Evolutionary conservation across 441 rosid species (phyloP).

Genomic region (Adansonia grandidieri): DNA sequence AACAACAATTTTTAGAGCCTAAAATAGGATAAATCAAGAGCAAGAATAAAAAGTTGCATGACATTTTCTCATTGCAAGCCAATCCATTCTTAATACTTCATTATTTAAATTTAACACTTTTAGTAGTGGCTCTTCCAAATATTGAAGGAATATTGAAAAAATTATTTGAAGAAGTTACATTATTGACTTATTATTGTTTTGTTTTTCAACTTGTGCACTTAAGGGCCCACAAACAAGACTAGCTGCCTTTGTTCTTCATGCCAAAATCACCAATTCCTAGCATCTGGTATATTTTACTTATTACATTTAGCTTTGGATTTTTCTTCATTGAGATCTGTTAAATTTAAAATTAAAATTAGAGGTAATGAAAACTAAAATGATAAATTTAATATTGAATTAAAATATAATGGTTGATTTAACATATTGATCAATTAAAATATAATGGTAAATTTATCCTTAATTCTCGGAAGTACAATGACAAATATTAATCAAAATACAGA

Average conservation of each 20-base stretch:
- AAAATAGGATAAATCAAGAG: conserved; percentile 20
- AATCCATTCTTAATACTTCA: not conserved
- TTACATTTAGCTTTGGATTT: not conserved
- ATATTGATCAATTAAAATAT: no score
- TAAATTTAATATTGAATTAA: no score
- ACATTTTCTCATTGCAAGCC: conserved; percentile 14
- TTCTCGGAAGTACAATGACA: no score
- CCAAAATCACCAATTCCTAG: conserved; percentile 1
- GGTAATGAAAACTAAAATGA: no score
- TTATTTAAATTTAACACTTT: not conserved
- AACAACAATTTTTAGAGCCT: conserved; percentile 3
- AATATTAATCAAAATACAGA: no score
- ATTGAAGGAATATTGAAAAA: not conserved
- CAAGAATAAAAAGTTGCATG: conserved; percentile 10
- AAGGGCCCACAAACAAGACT: not conserved
- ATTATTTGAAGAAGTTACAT: not conserved
- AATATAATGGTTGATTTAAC: no score
- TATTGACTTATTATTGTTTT: not conserved
- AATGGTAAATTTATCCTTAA: no score
- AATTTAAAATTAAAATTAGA: no score
- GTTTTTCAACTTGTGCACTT: not conserved
- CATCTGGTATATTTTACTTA: not conserved
- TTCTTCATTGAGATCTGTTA: not conserved
- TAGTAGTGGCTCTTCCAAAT: conserved; percentile 18
- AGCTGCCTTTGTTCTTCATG: not conserved